Percentiles rank a stretch among this genome's conserved stretches.
phyloP scores from a whole-genome alignment of 176 grass and related monocot species.

The Musa acuminata region DNA sequence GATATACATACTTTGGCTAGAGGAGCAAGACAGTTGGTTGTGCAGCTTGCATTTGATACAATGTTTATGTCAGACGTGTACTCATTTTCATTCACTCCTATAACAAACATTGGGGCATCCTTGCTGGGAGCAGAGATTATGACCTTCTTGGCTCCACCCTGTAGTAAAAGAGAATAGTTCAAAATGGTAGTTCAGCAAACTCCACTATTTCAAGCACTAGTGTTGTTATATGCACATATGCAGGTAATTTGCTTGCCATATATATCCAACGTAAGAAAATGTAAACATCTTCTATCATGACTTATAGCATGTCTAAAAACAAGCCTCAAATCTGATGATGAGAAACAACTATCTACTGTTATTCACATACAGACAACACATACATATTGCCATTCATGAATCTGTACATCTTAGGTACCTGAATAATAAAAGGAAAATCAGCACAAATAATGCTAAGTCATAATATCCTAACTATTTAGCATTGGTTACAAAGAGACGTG shows the following conservation, averaged over 20 bases:
- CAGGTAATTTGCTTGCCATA: too few species aligned
- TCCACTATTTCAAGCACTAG: background rate
- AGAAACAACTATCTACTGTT: too few species aligned
- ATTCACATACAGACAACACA: background rate
- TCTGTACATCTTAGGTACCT: too few species aligned
- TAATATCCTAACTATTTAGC: too few species aligned
- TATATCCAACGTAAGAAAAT: too few species aligned
- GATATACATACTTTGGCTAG: background rate
- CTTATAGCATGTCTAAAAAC: too few species aligned
- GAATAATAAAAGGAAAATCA: background rate
- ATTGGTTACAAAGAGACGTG: too few species aligned
- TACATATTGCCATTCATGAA: too few species aligned
- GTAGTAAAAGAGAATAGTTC: background rate
- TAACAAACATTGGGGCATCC: background rate
- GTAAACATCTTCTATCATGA: too few species aligned
- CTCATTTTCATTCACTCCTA: background rate
- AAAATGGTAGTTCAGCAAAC: background rate
- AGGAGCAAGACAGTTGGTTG: slow-evolving; percentile 1
- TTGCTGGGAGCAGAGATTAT: background rate
- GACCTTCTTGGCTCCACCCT: slow-evolving; percentile 6
- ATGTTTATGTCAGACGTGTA: background rate
- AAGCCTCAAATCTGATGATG: too few species aligned
- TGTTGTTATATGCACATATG: too few species aligned
- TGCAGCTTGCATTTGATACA: background rate
- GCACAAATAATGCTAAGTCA: background rate